A percentile compares a stretch with the other conserved stretches of the same genome.
phyloP scores from a whole-genome alignment of 768 basidiomycete genomes.

The Pisolithus sp. region DNA sequence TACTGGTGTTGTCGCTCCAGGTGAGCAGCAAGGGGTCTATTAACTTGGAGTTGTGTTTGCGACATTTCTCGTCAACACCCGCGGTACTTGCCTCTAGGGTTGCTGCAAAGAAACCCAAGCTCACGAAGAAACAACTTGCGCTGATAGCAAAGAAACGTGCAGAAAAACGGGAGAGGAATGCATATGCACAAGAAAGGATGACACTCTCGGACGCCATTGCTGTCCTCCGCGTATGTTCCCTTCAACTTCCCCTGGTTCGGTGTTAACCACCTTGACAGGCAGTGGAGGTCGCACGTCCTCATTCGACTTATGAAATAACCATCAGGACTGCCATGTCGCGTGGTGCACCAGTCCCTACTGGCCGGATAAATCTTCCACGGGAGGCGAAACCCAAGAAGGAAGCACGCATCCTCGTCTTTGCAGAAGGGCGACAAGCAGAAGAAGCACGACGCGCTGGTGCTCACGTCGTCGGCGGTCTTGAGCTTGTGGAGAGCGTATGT shows the following conservation, averaged over 20 bases:
- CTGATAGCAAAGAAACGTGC: slow-evolving; percentile 58
- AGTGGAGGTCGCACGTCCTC: slow-evolving; percentile 73
- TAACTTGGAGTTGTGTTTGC: slow-evolving; percentile 4
- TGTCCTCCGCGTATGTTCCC: slow-evolving; percentile 59
- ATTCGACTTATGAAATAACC: slow-evolving; percentile 71
- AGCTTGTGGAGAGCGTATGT: slow-evolving; percentile 81
- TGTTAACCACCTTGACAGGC: slow-evolving; percentile 42
- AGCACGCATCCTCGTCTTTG: slow-evolving; percentile 88
- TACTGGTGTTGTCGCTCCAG: background rate
- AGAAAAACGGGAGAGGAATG: slow-evolving; percentile 43
- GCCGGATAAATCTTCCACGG: slow-evolving; percentile 78
- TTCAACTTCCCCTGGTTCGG: background rate
- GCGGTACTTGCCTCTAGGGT: slow-evolving; percentile 40
- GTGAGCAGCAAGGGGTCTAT: background rate
- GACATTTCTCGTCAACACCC: slow-evolving; percentile 46
- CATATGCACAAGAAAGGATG: slow-evolving; percentile 63
- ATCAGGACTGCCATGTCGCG: slow-evolving; percentile 75
- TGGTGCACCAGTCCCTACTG: slow-evolving; percentile 81
- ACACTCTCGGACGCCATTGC: slow-evolving; percentile 58
- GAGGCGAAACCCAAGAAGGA: slow-evolving; percentile 67
- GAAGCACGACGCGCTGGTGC: slow-evolving; percentile 86
- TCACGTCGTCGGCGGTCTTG: slow-evolving; percentile 83
- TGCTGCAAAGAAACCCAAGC: slow-evolving; percentile 50
- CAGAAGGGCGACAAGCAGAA: slow-evolving; percentile 75
- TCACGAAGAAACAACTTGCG: slow-evolving; percentile 65